These are phyloP conservation scores for Globisporangium nagaii DNA, from an alignment of 352 stramenopile species.

Conservation along the genomic window DNA sequence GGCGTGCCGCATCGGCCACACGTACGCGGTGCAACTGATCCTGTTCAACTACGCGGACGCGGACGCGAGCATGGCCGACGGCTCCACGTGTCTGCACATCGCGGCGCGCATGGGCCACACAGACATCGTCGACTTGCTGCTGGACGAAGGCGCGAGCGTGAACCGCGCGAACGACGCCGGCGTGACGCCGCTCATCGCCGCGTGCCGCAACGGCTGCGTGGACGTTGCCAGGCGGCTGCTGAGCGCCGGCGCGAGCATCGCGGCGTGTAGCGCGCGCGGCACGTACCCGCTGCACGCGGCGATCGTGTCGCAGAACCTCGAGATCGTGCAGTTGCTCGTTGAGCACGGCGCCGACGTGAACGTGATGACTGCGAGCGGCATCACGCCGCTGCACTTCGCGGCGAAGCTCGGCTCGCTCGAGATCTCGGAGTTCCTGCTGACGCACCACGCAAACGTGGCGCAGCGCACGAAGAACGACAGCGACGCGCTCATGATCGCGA, in stretches of 20 bases:
- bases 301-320: constrained; percentile 56
- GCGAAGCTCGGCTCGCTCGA: constrained; percentile 56
- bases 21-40: constrained; percentile 66
- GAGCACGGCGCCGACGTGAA: constrained; percentile 61
- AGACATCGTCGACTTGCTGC: constrained; percentile 53
- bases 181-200: constrained; percentile 68
- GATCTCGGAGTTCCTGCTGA: constrained; percentile 58
- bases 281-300: constrained; percentile 62
- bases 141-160: constrained; percentile 61
- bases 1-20: constrained; percentile 67
- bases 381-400: constrained; percentile 76
- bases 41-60: constrained; percentile 70
- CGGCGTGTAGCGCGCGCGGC: constrained; percentile 37
- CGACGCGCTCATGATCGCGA: constrained; percentile 69
- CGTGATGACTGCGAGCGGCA: constrained; percentile 54
- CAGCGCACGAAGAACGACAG: constrained; percentile 75
- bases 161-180: constrained; percentile 53
- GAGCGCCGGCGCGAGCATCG: constrained; percentile 36
- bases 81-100: constrained; percentile 69
- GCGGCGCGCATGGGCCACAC: constrained; percentile 60
- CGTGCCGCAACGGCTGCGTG: constrained; percentile 56
- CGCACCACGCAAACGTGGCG: constrained; percentile 56
- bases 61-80: constrained; percentile 51
- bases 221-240: constrained; percentile 54
- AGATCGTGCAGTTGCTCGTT: constrained; percentile 67